Evolutionary conservation across 2,329 filamentous ascomycete species (phyloP), one percentile per base, ranked within the genome.

Genomic region (Biscogniauxia sp.): DNA sequence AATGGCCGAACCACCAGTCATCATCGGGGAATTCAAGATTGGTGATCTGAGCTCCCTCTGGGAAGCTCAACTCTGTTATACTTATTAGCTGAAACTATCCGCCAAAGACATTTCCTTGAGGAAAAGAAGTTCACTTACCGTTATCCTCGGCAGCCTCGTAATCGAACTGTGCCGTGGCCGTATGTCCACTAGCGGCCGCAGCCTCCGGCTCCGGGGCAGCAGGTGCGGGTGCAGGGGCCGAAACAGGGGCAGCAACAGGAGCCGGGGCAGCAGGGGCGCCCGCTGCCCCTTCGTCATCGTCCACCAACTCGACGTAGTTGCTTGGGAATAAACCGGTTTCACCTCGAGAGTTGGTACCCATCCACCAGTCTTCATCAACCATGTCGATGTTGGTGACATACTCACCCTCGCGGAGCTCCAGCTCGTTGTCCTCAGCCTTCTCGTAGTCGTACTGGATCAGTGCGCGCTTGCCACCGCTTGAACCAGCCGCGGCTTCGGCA

Each of bases 351-450:
- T 98, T 99, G 67, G 90, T 91, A 51, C 96, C 95, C 85, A 97
- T 90, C 95, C 95, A 99, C 95, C 95, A 99, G 74, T 99, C 94
- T 56, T 96, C 90, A 69, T 98, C 95, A 1, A 99, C 92, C 91
- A 96, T 96, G 64, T 98, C 92, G 70, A 99, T 97, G 73, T 97
- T 89, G 23, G 85, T 93, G 45, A 99, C 89, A 65, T 88, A 86
- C 70, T 97, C 91, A 64, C 93, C 93, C 77, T 99, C 95, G 25
- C 85, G 83, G 19, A 99, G 84, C 66, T 97, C 93, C 60, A 99
- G 86, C 78, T 99, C 95, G 71, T 99, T 99, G 67, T 97, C 93
- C 76, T 99, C 95, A 1, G 93, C 93, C 78, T 96, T 97, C 71
- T 97, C 94, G 73, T 99, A 99, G 74, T 99, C 95, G 74, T 95